Percentiles rank a stretch among this genome's conserved stretches.
Evolutionary conservation across 768 basidiomycete species (phyloP).

Genomic region (Trametes sanguinea): DNA sequence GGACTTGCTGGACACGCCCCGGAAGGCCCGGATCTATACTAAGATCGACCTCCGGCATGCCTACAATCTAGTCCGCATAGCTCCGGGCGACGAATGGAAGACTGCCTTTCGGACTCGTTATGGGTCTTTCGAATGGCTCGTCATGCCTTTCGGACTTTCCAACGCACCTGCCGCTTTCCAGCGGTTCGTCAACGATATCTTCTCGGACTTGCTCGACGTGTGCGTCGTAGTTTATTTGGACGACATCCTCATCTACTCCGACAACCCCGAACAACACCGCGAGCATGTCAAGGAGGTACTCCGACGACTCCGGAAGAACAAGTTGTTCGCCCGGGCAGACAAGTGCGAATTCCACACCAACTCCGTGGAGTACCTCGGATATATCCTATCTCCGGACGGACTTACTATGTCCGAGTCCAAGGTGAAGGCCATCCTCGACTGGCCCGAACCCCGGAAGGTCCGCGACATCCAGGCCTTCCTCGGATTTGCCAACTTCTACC

Average conservation of each 20-base stretch:
- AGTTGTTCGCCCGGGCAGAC: slow-evolving; percentile 33
- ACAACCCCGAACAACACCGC: slow-evolving; percentile 19
- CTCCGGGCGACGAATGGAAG: too few relatives aligned
- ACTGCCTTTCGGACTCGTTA: too few relatives aligned
- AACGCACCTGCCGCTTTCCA: too few relatives aligned
- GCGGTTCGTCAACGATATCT: background rate
- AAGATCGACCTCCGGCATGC: too few relatives aligned
- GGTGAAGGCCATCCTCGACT: slow-evolving; percentile 35
- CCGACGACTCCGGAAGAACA: slow-evolving; percentile 30
- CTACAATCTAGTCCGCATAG: too few relatives aligned
- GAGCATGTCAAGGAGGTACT: slow-evolving; percentile 26
- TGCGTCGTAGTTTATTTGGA: slow-evolving; percentile 18
- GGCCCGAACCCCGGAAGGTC: slow-evolving; percentile 32
- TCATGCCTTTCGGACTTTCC: too few relatives aligned
- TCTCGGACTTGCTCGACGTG: slow-evolving; percentile 21
- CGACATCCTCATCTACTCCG: slow-evolving; percentile 23
- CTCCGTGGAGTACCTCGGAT: slow-evolving; percentile 44
- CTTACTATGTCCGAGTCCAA: slow-evolving; percentile 45
- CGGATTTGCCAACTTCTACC: slow-evolving; percentile 38
- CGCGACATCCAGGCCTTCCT: slow-evolving; percentile 37
- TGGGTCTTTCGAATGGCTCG: too few relatives aligned
- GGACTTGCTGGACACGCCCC: too few relatives aligned
- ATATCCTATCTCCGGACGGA: background rate
- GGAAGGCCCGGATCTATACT: too few relatives aligned
- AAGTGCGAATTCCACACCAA: slow-evolving; percentile 41